Base-by-base conservation (phyloP, 306 rosid genomes). In the Dryas octopetala region DNA sequence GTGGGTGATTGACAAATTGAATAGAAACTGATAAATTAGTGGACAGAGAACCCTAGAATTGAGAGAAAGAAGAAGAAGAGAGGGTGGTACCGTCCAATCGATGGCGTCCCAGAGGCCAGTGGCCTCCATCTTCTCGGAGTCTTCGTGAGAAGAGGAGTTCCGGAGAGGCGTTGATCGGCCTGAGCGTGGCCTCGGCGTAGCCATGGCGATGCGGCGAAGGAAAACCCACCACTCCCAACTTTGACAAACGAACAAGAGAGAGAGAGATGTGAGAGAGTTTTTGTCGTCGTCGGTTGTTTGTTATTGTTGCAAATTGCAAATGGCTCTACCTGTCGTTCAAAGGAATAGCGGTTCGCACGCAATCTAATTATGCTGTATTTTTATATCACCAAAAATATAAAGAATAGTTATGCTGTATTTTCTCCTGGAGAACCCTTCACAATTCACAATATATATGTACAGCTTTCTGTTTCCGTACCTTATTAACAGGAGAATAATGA, bases 81-180 rank as follows among this genome's bases (percentile, higher is more conserved):
- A 32, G 38, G 38, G 38, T 32, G 38, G 38, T 32, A 96, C 99
- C 98, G 91, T 89, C 99, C 98, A 96, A 83, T 96, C 97, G 63
- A 96, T 28, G 77, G 85, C 93, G 71, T 91, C 97, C 99, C 99
- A 95, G 80, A 88, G 81, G 47, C 89, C 85, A 11, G 98, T 78
- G 48, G 83, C 87, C 55, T 89, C 95, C 91, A 88, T 78, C 76
- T 84, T 92, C 61, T 86, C 90, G 70, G 82, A 89, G 66, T 92
- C 94, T 32, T 32, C 38, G 38, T 32, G 38, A 32, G 38, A 32
- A 7, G 86, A 77, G 23, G 80, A 74, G 45, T 90, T 97, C 49
- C 93, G 61, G 11, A 90, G 83, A 41, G 96, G 84, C 74, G 85
- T 86, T 16, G 98, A 59, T 67, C 82, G 83, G 79, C 66, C 70